phyloP scores from a whole-genome alignment of 495 filamentous ascomycete species.

The Penicillium coffeae region DNA sequence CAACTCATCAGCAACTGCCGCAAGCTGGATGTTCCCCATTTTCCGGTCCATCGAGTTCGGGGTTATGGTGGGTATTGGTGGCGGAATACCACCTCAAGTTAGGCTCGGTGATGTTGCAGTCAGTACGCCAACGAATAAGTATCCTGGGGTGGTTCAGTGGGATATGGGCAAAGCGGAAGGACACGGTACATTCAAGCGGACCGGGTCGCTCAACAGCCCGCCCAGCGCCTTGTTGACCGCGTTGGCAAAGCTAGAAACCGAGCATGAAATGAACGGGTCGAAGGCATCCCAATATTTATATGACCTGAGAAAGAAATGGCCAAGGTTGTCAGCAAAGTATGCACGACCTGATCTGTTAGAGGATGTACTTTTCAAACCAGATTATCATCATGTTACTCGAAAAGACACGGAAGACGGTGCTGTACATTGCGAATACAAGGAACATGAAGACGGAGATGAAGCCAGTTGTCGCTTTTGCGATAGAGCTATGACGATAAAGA shows the following conservation, averaged over 20 bases:
- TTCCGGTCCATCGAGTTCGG: slow-evolving; percentile 34
- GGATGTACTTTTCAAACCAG: background rate
- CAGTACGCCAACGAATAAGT: slow-evolving; percentile 7
- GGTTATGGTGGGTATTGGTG: slow-evolving; percentile 44
- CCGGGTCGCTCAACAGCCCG: slow-evolving; percentile 13
- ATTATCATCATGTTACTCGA: background rate
- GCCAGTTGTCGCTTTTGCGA: background rate
- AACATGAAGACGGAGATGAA: no score
- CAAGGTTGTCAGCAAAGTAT: no score
- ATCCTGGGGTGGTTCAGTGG: slow-evolving; percentile 19
- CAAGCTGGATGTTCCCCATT: slow-evolving; percentile 25
- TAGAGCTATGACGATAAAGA: background rate
- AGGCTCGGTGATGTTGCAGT: slow-evolving; percentile 24
- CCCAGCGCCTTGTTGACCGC: slow-evolving; percentile 3
- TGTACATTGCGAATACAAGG: no score
- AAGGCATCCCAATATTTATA: background rate
- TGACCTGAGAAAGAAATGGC: background rate
- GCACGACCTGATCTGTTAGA: background rate
- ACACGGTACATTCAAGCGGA: slow-evolving; percentile 17
- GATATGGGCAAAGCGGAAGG: slow-evolving; percentile 17
- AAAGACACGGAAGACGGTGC: no score
- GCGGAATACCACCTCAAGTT: slow-evolving; percentile 28
- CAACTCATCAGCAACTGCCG: slow-evolving; percentile 25
- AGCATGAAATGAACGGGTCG: slow-evolving; percentile 13
- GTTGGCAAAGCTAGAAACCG: background rate